Conservation (phyloP, 1,139 yeast genomes). For the Taphrina sp. region DNA sequence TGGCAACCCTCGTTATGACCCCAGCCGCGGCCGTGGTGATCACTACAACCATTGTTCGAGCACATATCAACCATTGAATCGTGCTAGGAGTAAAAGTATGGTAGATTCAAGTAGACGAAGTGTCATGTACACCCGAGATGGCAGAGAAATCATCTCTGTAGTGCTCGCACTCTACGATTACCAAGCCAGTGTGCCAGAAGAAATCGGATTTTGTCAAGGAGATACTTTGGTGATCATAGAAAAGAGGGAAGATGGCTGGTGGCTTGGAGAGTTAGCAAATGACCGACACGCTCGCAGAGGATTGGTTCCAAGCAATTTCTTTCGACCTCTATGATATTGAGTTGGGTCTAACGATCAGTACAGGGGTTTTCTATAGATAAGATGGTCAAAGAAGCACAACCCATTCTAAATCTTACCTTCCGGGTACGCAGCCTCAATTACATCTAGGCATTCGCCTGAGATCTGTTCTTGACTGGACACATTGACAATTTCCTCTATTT, state of each 20-base stretch:
- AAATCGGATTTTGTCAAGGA: slow-evolving; percentile 67
- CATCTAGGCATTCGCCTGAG: too few species aligned
- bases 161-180: slow-evolving; percentile 65
- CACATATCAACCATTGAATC: slow-evolving; percentile 3
- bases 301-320: slow-evolving; percentile 73
- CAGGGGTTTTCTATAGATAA: too few species aligned
- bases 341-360: background rate
- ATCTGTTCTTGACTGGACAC: too few species aligned
- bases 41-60: background rate
- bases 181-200: slow-evolving; percentile 76
- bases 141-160: slow-evolving; percentile 33
- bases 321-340: background rate
- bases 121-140: slow-evolving; percentile 32
- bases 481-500: too few species aligned
- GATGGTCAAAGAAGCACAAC: too few species aligned
- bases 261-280: slow-evolving; percentile 70
- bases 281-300: slow-evolving; percentile 58
- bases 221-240: slow-evolving; percentile 69
- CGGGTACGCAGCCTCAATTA: too few species aligned
- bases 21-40: background rate
- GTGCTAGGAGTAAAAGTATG: slow-evolving; percentile 28
- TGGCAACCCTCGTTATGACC: background rate
- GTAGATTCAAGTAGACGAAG: slow-evolving; percentile 2
- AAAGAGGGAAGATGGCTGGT: slow-evolving; percentile 88
- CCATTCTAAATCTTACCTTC: too few species aligned